These are phyloP conservation scores for Hanseniaspora clermontiae DNA, from an alignment of 805 yeast species.

Conservation along the genomic window DNA sequence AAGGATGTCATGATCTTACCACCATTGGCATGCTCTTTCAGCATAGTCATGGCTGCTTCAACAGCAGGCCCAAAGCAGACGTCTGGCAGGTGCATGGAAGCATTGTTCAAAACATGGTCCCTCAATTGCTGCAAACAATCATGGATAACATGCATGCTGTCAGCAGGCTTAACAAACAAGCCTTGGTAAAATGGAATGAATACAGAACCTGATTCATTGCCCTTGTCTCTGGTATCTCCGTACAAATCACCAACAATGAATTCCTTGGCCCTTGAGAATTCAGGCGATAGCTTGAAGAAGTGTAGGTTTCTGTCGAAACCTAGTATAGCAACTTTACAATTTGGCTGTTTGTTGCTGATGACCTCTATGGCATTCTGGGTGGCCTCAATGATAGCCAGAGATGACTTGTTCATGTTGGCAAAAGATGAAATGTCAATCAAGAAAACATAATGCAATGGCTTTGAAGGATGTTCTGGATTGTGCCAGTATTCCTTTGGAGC, in stretches of 20 bases:
- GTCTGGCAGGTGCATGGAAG: constrained; percentile 30
- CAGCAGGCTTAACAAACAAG: constrained; percentile 65
- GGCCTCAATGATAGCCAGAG: constrained; percentile 50
- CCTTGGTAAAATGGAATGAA: constrained; percentile 74
- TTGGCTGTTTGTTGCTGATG: constrained; percentile 26
- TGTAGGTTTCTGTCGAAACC: constrained; percentile 63
- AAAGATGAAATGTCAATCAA: constrained; percentile 58
- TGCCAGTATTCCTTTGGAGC: constrained; percentile 65
- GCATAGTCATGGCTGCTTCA: constrained; percentile 49
- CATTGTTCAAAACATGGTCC: constrained; percentile 28
- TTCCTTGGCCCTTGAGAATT: constrained; percentile 43
- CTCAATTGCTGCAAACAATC: constrained; percentile 43
- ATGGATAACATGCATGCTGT: constrained; percentile 50
- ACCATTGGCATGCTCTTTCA: constrained; percentile 42
- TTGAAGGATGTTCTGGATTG: constrained; percentile 30
- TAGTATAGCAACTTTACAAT: constrained; percentile 52
- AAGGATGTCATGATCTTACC: constrained; percentile 69
- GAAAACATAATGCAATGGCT: constrained; percentile 56
- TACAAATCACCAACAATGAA: constrained; percentile 51
- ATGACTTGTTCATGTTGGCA: constrained; percentile 44
- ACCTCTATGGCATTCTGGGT: constrained; percentile 42
- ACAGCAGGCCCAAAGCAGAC: constrained; percentile 73
- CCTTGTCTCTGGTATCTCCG: constrained; percentile 38
- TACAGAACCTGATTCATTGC: constrained; percentile 20
- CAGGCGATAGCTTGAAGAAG: constrained; percentile 55